phyloP scores from a whole-genome alignment of 202 grass and related monocot genomes.

The Panicum hallii region DNA sequence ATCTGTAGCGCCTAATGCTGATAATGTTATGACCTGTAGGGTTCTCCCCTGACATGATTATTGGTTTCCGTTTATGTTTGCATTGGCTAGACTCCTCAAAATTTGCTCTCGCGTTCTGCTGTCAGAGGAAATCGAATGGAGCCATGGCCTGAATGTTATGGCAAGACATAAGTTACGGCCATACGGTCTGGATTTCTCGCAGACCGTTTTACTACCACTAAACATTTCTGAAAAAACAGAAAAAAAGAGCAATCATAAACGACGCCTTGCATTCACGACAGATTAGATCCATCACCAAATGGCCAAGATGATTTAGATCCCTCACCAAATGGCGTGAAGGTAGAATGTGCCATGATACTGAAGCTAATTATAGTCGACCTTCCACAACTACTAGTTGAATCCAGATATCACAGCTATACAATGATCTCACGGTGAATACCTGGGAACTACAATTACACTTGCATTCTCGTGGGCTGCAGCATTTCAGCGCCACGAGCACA shows the following conservation, averaged over 20 bases:
- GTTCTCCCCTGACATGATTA: not conserved
- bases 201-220: not conserved
- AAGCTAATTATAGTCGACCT: constrained; percentile 32
- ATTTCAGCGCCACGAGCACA: constrained; percentile 7
- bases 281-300: not conserved
- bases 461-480: constrained; percentile 14
- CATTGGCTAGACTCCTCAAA: not conserved
- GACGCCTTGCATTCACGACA: not conserved
- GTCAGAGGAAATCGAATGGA: not conserved
- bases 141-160: constrained; percentile 10
- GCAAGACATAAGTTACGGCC: not conserved
- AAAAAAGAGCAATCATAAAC: not conserved
- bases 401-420: constrained; percentile 54
- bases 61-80: not conserved
- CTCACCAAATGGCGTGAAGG: not conserved
- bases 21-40: not conserved
- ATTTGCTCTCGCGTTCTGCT: not conserved
- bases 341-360: not conserved
- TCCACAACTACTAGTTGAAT: constrained; percentile 27
- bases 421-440: constrained; percentile 20
- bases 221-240: not conserved
- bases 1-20: not conserved
- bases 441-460: constrained; percentile 41
- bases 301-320: not conserved
- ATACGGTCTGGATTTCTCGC: not conserved